phyloP scores from a whole-genome alignment of 1,284 basidiomycete species.

The Baeospora myosura region DNA sequence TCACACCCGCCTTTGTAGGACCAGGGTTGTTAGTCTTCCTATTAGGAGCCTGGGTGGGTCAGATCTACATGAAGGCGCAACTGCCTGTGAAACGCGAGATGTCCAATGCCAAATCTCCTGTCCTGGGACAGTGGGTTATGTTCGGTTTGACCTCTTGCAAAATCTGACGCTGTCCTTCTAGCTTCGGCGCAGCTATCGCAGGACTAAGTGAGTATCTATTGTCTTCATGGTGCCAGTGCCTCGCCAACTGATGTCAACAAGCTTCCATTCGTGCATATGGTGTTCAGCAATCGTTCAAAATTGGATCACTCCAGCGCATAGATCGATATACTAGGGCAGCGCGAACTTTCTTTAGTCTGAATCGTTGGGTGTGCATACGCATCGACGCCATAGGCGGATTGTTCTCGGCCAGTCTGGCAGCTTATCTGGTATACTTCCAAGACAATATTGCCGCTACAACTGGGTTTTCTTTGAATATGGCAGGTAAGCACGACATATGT shows the following conservation, averaged over 20 bases:
- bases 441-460: constrained; percentile 35
- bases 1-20: constrained; percentile 32
- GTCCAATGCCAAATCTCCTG: constrained; percentile 54
- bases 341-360: constrained; percentile 37
- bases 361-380: constrained; percentile 46
- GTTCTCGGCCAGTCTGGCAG: constrained; percentile 45
- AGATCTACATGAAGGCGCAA: constrained; percentile 34
- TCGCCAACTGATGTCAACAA: constrained; percentile 16
- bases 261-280: constrained; percentile 59
- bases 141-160: background rate
- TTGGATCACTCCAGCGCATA: constrained; percentile 36
- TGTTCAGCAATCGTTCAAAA: constrained; percentile 38
- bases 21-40: constrained; percentile 31
- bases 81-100: constrained; percentile 40
- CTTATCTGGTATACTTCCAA: constrained; percentile 42
- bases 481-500: constrained; percentile 18
- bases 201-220: constrained; percentile 46
- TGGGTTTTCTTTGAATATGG: constrained; percentile 49
- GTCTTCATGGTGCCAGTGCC: background rate
- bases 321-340: constrained; percentile 40
- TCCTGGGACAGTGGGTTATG: constrained; percentile 40
- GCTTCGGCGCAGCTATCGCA: constrained; percentile 58
- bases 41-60: constrained; percentile 23
- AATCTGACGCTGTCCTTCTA: constrained; percentile 10
- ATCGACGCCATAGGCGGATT: constrained; percentile 44